Conservation (phyloP, 1,284 basidiomycete species). For the Leccinum fallax region DNA sequence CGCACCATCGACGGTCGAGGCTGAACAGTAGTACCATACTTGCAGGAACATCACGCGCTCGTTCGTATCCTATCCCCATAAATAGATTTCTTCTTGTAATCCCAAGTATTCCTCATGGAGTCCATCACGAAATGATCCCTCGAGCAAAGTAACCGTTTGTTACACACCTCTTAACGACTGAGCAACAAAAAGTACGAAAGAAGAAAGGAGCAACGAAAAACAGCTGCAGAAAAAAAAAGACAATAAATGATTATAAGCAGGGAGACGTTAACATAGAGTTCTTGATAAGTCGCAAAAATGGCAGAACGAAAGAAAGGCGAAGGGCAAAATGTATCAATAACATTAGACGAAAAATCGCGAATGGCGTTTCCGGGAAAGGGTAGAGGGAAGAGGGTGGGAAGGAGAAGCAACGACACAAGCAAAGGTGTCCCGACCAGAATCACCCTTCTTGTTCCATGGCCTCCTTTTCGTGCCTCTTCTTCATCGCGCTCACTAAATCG, state of each 20-base stretch:
- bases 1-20: too few species aligned
- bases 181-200: background rate
- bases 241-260: background rate
- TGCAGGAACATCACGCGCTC: background rate
- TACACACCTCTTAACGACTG: background rate
- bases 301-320: background rate
- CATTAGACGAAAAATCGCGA: slow-evolving; percentile 17
- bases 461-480: slow-evolving; percentile 72
- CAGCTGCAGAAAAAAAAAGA: background rate
- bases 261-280: background rate
- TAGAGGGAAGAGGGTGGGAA: background rate
- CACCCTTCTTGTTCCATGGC: slow-evolving; percentile 52
- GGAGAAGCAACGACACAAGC: background rate
- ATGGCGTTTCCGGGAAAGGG: background rate
- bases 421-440: background rate
- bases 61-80: background rate
- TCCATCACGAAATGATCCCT: background rate
- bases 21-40: too few species aligned
- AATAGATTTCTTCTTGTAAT: background rate
- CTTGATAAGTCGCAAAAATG: background rate
- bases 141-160: background rate
- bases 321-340: slow-evolving; percentile 22
- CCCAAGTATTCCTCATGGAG: background rate
- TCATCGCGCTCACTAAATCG: slow-evolving; percentile 70
- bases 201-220: background rate